Evolutionary conservation across 257 asterid species (phyloP).

Genomic region (Petunia axillaris): DNA sequence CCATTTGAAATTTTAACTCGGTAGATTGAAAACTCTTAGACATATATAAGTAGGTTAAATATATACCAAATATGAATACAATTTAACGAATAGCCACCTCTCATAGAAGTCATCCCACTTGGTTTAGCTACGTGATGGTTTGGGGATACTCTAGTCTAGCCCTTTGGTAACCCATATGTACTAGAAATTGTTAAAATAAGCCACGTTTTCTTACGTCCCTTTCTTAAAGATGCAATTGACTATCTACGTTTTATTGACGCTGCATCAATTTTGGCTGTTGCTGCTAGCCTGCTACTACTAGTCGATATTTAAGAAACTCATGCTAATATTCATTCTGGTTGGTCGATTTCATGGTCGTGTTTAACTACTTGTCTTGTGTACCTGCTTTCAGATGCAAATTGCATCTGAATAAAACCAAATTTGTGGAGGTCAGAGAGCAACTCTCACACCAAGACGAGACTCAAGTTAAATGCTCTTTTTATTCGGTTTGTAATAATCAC

Average conservation of each 20-base stretch:
- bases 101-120: neutral
- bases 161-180: neutral
- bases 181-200: neutral
- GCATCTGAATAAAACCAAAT: neutral
- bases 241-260: neutral
- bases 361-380: neutral
- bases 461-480: too few relatives aligned
- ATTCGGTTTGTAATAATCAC: too few relatives aligned
- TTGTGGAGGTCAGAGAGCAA: neutral
- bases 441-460: neutral
- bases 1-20: too few relatives aligned
- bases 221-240: neutral
- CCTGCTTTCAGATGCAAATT: neutral
- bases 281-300: neutral
- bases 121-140: neutral
- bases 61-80: neutral
- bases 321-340: neutral
- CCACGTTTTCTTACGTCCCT: constrained; percentile 11
- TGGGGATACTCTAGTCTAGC: neutral
- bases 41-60: neutral
- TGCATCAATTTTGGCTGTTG: neutral
- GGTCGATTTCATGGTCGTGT: neutral
- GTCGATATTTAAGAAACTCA: neutral
- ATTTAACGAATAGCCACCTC: neutral
- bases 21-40: too few relatives aligned